Conservation (phyloP, 257 asterid species). For the Petunia secreta region DNA sequence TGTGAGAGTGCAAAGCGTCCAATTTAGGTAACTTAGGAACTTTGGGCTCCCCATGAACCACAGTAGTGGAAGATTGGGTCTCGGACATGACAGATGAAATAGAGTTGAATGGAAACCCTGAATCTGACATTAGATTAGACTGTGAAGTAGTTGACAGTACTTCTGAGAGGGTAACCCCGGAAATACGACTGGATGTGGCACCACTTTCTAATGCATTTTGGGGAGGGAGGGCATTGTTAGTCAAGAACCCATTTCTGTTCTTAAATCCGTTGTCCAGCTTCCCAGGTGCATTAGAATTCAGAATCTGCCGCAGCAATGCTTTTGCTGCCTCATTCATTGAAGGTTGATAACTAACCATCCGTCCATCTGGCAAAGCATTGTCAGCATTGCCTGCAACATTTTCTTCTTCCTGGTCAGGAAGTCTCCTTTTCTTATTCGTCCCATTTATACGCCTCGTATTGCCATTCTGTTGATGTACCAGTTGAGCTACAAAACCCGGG, state of each 20-base stretch:
- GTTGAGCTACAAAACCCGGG: slow-evolving; percentile 74
- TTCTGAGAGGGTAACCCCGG: slow-evolving; percentile 69
- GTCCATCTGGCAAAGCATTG: slow-evolving; percentile 56
- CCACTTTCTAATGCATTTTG: slow-evolving; percentile 44
- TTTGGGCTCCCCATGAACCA: slow-evolving; percentile 36
- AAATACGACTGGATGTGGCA: slow-evolving; percentile 47
- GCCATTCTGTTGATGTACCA: slow-evolving; percentile 66
- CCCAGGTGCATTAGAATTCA: slow-evolving; percentile 54
- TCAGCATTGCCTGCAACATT: slow-evolving; percentile 38
- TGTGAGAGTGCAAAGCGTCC: slow-evolving; percentile 25
- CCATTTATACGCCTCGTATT: slow-evolving; percentile 55
- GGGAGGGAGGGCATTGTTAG: slow-evolving; percentile 46
- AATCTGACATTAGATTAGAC: slow-evolving; percentile 24
- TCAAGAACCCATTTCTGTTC: slow-evolving; percentile 51
- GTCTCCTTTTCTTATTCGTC: slow-evolving; percentile 75
- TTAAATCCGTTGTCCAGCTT: slow-evolving; percentile 50
- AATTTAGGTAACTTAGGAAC: slow-evolving; percentile 35
- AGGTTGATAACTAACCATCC: slow-evolving; percentile 66
- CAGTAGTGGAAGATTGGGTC: slow-evolving; percentile 44
- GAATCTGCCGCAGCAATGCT: slow-evolving; percentile 60
- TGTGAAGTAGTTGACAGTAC: slow-evolving; percentile 43
- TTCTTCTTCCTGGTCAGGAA: slow-evolving; percentile 65
- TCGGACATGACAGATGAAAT: slow-evolving; percentile 36
- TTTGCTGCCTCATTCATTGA: slow-evolving; percentile 82
- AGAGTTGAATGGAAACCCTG: slow-evolving; percentile 27